These are phyloP conservation scores for Xylaria sp. DNA, from an alignment of 2,329 filamentous ascomycete species.

Conservation along the genomic window DNA sequence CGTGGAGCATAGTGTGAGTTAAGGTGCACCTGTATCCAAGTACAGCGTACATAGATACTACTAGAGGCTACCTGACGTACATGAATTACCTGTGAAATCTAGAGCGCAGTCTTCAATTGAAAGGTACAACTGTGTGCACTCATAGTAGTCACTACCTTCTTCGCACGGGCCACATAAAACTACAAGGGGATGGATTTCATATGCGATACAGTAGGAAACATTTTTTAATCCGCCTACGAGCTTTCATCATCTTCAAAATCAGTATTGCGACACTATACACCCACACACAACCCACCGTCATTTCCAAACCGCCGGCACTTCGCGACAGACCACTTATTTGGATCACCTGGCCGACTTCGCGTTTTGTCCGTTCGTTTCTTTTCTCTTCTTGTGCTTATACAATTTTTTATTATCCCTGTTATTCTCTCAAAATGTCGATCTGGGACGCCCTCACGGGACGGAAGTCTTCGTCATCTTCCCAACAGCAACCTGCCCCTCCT, in stretches of 20 bases:
- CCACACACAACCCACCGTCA: conserved; percentile 8
- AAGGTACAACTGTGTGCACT: background rate
- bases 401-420: conserved; percentile 22
- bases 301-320: background rate
- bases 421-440: conserved; percentile 61
- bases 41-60: background rate
- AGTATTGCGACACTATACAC: conserved; percentile 31
- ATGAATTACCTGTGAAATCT: background rate
- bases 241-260: conserved; percentile 30
- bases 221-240: conserved; percentile 36
- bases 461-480: conserved; percentile 58
- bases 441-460: conserved; percentile 72
- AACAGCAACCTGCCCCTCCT: conserved; percentile 51
- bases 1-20: background rate
- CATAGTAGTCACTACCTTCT: background rate
- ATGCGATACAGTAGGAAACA: conserved; percentile 34
- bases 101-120: too few relatives aligned
- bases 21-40: background rate
- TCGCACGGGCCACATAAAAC: conserved; percentile 34
- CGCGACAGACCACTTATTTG: conserved; percentile 6
- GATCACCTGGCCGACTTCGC: conserved; percentile 2
- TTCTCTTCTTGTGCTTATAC: conserved; percentile 35
- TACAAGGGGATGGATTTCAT: conserved; percentile 12
- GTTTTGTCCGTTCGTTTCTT: conserved; percentile 24
- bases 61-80: background rate